A percentile compares a stretch with the other conserved stretches of the same genome.
phyloP scores from a whole-genome alignment of 257 asterid species.

The Fraxinus americana region DNA sequence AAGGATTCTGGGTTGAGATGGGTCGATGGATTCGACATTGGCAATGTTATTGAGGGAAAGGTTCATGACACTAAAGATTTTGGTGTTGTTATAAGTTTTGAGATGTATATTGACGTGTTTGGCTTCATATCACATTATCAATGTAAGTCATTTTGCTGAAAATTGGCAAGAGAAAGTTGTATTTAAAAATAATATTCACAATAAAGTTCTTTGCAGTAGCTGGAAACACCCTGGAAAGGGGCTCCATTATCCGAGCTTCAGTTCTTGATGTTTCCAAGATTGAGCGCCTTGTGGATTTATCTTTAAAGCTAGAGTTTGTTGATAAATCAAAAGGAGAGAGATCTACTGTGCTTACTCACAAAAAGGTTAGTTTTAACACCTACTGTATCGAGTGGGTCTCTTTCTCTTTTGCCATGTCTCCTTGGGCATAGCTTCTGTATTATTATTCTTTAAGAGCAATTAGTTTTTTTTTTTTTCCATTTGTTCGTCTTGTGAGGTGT shows the following conservation, averaged over 20 bases:
- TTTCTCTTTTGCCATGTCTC: constrained; percentile 1
- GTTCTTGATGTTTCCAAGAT: constrained; percentile 89
- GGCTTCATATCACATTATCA: constrained; percentile 92
- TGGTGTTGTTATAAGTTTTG: constrained; percentile 82
- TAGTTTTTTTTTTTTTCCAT: background rate
- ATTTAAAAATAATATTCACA: constrained; percentile 16
- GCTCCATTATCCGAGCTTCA: constrained; percentile 63
- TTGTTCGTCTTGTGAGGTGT: constrained; percentile 8
- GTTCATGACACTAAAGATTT: constrained; percentile 75
- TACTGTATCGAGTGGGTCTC: constrained; percentile 10
- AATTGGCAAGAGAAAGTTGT: background rate
- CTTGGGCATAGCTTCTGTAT: constrained; percentile 16
- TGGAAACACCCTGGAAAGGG: constrained; percentile 49
- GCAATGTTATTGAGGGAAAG: constrained; percentile 70
- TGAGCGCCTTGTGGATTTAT: constrained; percentile 87
- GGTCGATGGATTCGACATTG: constrained; percentile 58
- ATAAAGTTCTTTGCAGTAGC: constrained; percentile 59
- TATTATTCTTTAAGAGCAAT: constrained; percentile 4
- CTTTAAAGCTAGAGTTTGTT: constrained; percentile 72
- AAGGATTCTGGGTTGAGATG: constrained; percentile 52
- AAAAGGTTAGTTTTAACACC: constrained; percentile 50
- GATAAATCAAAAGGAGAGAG: constrained; percentile 42
- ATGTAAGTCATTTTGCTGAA: constrained; percentile 50
- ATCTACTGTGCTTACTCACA: constrained; percentile 38
- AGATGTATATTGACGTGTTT: constrained; percentile 57